A percentile compares a stretch with the other conserved stretches of the same genome.
Conservation (phyloP, 345 rosid genomes). For the Passiflora organensis region DNA sequence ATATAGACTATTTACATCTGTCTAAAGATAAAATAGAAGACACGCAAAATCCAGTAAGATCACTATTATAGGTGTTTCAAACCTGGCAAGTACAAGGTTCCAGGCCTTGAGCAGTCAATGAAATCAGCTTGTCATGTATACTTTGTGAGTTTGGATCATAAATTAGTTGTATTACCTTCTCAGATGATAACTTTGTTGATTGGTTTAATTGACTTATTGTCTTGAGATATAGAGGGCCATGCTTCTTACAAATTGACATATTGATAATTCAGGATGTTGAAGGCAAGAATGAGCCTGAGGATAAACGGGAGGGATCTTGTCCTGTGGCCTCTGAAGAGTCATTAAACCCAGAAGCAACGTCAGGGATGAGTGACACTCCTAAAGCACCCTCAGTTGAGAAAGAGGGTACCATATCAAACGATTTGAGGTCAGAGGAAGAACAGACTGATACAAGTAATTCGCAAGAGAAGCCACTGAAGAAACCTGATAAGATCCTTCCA, state of each 20-base stretch:
- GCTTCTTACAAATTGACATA: not conserved
- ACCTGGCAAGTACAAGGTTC: too few species aligned
- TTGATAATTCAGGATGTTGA: conserved; percentile 35
- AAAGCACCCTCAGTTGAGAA: conserved; percentile 29
- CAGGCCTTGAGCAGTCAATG: too few species aligned
- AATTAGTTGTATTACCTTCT: too few species aligned
- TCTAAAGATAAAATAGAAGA: too few species aligned
- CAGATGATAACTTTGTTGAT: too few species aligned
- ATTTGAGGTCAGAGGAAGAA: conserved; percentile 28
- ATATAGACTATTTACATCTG: too few species aligned
- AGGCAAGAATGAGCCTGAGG: conserved; percentile 31
- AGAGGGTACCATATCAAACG: conserved; percentile 22
- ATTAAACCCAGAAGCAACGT: conserved; percentile 29
- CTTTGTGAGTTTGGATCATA: too few species aligned
- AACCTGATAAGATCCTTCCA: conserved; percentile 30
- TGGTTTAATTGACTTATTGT: too few species aligned
- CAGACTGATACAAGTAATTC: conserved; percentile 24
- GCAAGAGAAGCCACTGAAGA: conserved; percentile 23
- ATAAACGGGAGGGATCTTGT: conserved; percentile 20
- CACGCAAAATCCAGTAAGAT: too few species aligned
- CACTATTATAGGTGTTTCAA: too few species aligned
- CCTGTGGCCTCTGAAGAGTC: conserved; percentile 28
- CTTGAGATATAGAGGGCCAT: not conserved
- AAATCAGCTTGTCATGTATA: too few species aligned
- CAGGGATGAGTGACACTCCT: conserved; percentile 31